Evolutionary conservation across 1,139 yeast genomes (phyloP), one percentile per base, ranked within the genome.

Genomic region (Geotrichum bryndzae): DNA sequence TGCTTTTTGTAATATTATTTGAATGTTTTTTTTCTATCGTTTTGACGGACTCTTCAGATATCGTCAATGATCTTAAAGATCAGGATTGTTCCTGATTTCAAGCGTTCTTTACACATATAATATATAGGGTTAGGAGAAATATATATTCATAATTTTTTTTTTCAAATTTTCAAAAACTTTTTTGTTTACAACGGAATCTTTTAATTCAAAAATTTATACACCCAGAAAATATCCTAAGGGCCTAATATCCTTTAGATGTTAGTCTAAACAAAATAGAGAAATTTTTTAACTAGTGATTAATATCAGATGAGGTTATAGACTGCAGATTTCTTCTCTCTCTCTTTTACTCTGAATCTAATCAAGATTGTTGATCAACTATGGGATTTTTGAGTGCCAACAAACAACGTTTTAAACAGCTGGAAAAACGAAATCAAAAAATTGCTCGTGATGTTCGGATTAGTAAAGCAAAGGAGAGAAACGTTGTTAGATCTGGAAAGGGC

Each of bases 351-450:
- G 23, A 41, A 6, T 41, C 48, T 7, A 41, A 41, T 41, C n/a
- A 41, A 41, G 48, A n/a, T 41, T 41, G 48, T 41, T 23, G 18
- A 41, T 52, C 13, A 15, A n/a, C 53, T 22, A 56, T 56, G 59
- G 59, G 59, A 51, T 56, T 56, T 23, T 22, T 56, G 25, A 56
- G 29, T 29, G 29, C 35, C n/a, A 56, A 56, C 41, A 35, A 33
- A n/a, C 38, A n/a, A 3, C 54, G 55, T 7, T 51, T 50, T 18
- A 35, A 23, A 29, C 50, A 29, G 13, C 15, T 38, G 4, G 41
- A 35, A 22, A 51, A 56, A 35, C 45, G 25, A 5, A 22, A 8
- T 8, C 18, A 41, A 41, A 41, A 18, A 13, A 41, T 15, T 41
- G 18, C 48, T 41, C n/a, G 48, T 10, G 22, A 15, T 41, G 22